Percentiles rank a stretch among this genome's conserved stretches.
Evolutionary conservation across 352 stramenopile species (phyloP).

Genomic region (Phytopythium sindhum): DNA sequence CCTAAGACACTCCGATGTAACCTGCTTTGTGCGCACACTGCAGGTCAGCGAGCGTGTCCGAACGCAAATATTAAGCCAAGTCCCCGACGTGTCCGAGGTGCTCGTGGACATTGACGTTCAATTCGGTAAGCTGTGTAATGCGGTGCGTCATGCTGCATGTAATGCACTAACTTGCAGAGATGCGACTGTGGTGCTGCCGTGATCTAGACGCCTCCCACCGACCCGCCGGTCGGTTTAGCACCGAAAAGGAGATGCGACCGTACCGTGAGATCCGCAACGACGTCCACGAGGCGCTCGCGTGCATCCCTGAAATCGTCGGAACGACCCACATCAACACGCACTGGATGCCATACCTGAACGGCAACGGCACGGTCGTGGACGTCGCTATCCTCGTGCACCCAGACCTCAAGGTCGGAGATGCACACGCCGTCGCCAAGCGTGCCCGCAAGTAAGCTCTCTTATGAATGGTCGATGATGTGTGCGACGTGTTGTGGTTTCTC

Average conservation of each 20-base stretch:
- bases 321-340: constrained; percentile 84
- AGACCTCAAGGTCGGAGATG: constrained; percentile 72
- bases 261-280: constrained; percentile 77
- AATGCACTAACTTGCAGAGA: neutral
- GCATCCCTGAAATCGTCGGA: constrained; percentile 63
- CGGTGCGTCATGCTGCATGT: neutral
- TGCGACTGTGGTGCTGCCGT: neutral
- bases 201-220: neutral
- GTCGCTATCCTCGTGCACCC: constrained; percentile 75
- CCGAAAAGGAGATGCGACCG: constrained; percentile 61
- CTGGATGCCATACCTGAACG: constrained; percentile 60
- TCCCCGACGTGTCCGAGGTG: constrained; percentile 83
- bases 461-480: neutral
- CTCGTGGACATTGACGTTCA: constrained; percentile 85
- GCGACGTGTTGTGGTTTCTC: neutral
- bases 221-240: neutral
- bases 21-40: neutral
- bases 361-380: constrained; percentile 68
- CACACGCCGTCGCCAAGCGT: constrained; percentile 65
- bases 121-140: constrained; percentile 33
- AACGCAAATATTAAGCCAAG: constrained; percentile 57
- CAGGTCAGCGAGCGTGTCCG: constrained; percentile 71
- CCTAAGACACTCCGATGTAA: neutral
- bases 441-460: constrained; percentile 50
- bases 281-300: constrained; percentile 52